These are phyloP conservation scores for Ustilago curta DNA, from an alignment of 1,284 basidiomycete species.

Conservation along the genomic window DNA sequence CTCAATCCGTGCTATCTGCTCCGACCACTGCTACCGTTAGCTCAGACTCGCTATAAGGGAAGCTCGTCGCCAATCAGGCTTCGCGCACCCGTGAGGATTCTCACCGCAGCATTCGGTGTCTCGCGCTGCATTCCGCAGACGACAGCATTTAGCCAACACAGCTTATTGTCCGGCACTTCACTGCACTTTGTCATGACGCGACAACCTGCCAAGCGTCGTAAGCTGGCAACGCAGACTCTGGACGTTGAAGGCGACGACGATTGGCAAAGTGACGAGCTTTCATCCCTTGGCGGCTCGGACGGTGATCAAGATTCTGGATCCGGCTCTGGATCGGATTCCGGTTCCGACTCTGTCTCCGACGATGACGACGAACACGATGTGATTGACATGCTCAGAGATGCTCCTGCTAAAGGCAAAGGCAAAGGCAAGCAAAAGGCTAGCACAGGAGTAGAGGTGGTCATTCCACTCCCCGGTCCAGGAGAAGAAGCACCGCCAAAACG, in stretches of 20 bases:
- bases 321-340: constrained; percentile 14
- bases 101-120: not conserved
- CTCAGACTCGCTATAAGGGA: too few species aligned
- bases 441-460: constrained; percentile 29
- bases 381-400: constrained; percentile 43
- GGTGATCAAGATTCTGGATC: constrained; percentile 26
- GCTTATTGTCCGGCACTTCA: not conserved
- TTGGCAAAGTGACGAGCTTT: constrained; percentile 48
- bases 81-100: too few species aligned
- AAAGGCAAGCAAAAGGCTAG: constrained; percentile 8
- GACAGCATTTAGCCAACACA: not conserved
- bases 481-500: constrained; percentile 16
- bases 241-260: constrained; percentile 46
- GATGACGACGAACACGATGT: constrained; percentile 33
- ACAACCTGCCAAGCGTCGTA: constrained; percentile 40
- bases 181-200: constrained; percentile 13
- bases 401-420: not conserved
- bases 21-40: too few species aligned
- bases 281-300: constrained; percentile 39
- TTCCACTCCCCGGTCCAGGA: constrained; percentile 17
- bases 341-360: constrained; percentile 18
- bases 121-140: not conserved
- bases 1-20: not conserved
- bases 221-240: constrained; percentile 17
- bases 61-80: not conserved